Base-by-base conservation (phyloP, 352 stramenopile species). In the Halophytophthora polymorphica region DNA sequence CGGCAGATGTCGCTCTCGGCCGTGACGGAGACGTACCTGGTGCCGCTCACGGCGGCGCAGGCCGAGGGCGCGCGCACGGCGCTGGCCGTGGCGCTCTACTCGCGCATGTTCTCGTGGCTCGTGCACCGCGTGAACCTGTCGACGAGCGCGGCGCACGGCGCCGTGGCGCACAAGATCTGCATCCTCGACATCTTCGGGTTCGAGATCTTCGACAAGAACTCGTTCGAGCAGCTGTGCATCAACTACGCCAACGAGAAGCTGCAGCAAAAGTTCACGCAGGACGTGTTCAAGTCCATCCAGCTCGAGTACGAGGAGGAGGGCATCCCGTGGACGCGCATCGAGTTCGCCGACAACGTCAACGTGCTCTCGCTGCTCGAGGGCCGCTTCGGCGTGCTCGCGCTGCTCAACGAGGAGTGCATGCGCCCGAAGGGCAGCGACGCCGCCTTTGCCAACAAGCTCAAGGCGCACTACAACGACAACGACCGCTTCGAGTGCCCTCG, bases 161-260 rank as follows among this genome's bases (percentile, higher is more conserved):
- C 77, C 22, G 73, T 90, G 19, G 61, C 61, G 25, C 80, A 87
- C 62, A 89, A 90, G 58, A 88, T 89, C 55, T 88, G 90, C 62
- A 93, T 98, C 40, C 61, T 98, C 19, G 96, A 99, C 81, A 98
- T 99, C 61, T 99, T 98, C 77, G 96, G 96, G 6, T 99, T 99
- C 73, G 96, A 99, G 69, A 97, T 96, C 31, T 98, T 98, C 52
- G 83, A 97, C 44, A 86, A 83, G 50, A 98, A 98, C 71, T 97
- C 86, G 39, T 98, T n/a, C n/a, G n/a, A n/a, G n/a, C n/a, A n/a
- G n/a, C n/a, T n/a, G n/a, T n/a, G n/a, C n/a, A n/a, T n/a, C 67
- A 98, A 98, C 66, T 98, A 97, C 65, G 94, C 90, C 39, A 98
- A 98, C 60, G 93, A 98, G 60, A 92, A 94, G 41, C 73, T 98